Conservation (phyloP, 1,139 yeast species). For the Geotrichum restrictum region DNA sequence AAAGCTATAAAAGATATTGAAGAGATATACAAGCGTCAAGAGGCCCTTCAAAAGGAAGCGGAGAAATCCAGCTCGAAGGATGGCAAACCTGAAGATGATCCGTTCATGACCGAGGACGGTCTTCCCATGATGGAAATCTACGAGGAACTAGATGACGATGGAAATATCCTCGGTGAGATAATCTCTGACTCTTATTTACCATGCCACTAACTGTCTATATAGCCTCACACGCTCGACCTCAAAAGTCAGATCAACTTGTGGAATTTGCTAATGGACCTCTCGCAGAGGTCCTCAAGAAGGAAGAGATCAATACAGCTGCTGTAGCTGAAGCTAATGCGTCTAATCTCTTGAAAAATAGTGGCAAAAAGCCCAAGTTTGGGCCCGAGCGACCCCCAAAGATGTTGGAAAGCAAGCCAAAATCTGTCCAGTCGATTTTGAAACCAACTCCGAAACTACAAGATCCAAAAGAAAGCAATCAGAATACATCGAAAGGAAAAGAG, state of each 20-base stretch:
- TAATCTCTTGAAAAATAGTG: too few species aligned
- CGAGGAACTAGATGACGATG: conserved; percentile 82
- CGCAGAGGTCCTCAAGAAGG: conserved; percentile 19
- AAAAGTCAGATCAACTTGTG: conserved; percentile 27
- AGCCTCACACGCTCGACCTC: conserved; percentile 33
- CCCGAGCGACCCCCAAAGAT: conserved; percentile 24
- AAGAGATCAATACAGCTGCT: conserved; percentile 8
- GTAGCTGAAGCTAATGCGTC: neutral
- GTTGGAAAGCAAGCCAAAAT: conserved; percentile 16
- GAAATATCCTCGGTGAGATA: conserved; percentile 47
- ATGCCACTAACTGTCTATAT: neutral
- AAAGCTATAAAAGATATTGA: conserved; percentile 39
- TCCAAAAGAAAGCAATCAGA: conserved; percentile 8
- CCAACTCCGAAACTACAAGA: conserved; percentile 1
- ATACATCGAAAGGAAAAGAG: conserved; percentile 3
- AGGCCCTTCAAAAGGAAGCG: conserved; percentile 20
- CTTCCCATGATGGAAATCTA: conserved; percentile 74
- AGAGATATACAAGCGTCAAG: conserved; percentile 20
- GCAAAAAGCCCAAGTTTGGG: conserved; percentile 22
- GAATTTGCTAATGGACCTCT: conserved; percentile 27
- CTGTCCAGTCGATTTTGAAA: conserved; percentile 9
- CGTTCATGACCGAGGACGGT: conserved; percentile 42
- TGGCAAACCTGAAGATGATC: conserved; percentile 22
- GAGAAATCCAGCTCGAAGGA: neutral
- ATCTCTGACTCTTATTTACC: neutral